Evolutionary conservation across 2,329 filamentous ascomycete genomes (phyloP).

Genomic region (Hypomyces rosellus): DNA sequence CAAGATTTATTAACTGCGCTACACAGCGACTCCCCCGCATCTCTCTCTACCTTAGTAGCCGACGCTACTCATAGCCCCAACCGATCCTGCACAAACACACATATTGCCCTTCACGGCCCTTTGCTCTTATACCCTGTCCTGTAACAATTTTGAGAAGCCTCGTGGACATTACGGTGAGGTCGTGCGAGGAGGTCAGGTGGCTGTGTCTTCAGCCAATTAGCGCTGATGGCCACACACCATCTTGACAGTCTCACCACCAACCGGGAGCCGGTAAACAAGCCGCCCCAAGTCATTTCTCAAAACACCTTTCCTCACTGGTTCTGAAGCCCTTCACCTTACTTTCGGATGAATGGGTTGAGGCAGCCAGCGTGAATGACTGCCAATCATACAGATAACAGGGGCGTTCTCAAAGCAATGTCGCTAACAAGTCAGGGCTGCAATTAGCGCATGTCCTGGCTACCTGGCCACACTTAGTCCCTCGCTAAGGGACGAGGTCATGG

Average conservation of each 20-base stretch:
- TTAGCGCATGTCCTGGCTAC: no score
- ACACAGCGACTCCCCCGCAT: background rate
- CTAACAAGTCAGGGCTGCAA: no score
- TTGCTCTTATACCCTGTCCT: background rate
- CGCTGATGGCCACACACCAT: background rate
- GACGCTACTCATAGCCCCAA: background rate
- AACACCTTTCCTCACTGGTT: no score
- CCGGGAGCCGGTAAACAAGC: background rate
- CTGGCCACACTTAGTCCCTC: no score
- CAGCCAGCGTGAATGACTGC: no score
- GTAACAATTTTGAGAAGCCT: background rate
- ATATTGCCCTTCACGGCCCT: background rate
- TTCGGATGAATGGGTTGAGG: no score
- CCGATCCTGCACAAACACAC: background rate
- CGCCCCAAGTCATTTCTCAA: no score
- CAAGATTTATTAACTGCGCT: background rate
- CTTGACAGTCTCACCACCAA: background rate
- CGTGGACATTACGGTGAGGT: conserved; percentile 8
- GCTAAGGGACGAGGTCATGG: no score
- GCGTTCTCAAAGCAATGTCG: no score
- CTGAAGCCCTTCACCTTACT: no score
- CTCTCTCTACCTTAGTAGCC: background rate
- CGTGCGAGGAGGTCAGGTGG: conserved; percentile 11
- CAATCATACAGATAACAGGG: no score
- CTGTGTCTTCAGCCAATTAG: conserved; percentile 3